These are phyloP conservation scores for Kwoniella heveanensis DNA, from an alignment of 768 basidiomycete genomes.

Conservation along the genomic window DNA sequence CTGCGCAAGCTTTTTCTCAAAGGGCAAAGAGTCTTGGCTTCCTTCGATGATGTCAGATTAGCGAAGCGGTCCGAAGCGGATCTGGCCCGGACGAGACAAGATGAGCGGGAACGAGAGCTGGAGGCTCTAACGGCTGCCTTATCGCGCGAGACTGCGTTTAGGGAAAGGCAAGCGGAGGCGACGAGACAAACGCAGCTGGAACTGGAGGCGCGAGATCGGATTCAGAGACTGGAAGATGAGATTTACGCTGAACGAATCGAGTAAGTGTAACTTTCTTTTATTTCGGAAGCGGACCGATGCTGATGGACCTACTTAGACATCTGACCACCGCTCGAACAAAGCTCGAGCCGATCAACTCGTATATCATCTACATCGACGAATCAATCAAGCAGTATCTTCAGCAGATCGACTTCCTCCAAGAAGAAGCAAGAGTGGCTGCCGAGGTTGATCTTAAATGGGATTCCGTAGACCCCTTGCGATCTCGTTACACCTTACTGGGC, in stretches of 20 bases:
- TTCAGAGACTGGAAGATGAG: slow-evolving; percentile 29
- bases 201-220: slow-evolving; percentile 22
- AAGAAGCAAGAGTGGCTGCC: slow-evolving; percentile 17
- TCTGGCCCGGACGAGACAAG: slow-evolving; percentile 2
- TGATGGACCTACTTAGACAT: slow-evolving; percentile 9
- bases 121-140: slow-evolving; percentile 29
- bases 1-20: slow-evolving; percentile 40
- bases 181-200: slow-evolving; percentile 25
- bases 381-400: slow-evolving; percentile 29
- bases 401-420: slow-evolving; percentile 30
- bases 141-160: slow-evolving; percentile 32
- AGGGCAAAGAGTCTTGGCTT: slow-evolving; percentile 25
- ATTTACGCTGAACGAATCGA: slow-evolving; percentile 33
- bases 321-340: slow-evolving; percentile 14
- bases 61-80: slow-evolving; percentile 3
- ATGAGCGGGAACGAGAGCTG: slow-evolving; percentile 30
- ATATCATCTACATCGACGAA: slow-evolving; percentile 26
- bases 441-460: slow-evolving; percentile 27
- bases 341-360: slow-evolving; percentile 22
- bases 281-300: too few species aligned
- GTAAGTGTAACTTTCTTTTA: too few species aligned
- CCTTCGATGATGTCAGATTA: slow-evolving; percentile 8
- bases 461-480: slow-evolving; percentile 8
- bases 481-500: not conserved
- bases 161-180: slow-evolving; percentile 28